These are phyloP conservation scores for Daldinia sp. DNA, from an alignment of 2,329 filamentous ascomycete genomes.

Conservation along the genomic window DNA sequence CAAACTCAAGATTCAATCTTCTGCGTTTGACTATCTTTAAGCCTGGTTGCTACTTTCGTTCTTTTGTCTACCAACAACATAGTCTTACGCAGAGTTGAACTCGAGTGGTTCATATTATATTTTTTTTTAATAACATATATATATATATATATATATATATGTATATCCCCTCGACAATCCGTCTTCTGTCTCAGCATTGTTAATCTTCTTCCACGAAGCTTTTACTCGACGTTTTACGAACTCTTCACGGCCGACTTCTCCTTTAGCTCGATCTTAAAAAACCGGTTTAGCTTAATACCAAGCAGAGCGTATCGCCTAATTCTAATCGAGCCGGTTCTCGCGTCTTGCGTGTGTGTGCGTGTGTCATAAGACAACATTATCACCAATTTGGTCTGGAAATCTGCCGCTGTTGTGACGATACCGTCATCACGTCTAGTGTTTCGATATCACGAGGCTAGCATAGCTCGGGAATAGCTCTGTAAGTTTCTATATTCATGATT, in stretches of 20 bases:
- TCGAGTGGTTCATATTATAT: slow-evolving; percentile 22
- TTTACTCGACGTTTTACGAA: background rate
- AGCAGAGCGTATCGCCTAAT: slow-evolving; percentile 3
- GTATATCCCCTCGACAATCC: background rate
- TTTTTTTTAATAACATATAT: slow-evolving; percentile 23
- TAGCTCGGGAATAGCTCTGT: slow-evolving; percentile 19
- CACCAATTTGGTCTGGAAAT: slow-evolving; percentile 15
- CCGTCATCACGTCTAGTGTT: slow-evolving; percentile 16
- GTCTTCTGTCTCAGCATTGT: background rate
- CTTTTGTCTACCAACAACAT: slow-evolving; percentile 16
- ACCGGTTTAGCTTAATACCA: slow-evolving; percentile 8
- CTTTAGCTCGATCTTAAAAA: slow-evolving; percentile 1
- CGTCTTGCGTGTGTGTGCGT: slow-evolving; percentile 1
- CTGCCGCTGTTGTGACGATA: slow-evolving; percentile 19
- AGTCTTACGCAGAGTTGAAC: slow-evolving; percentile 21
- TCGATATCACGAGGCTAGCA: slow-evolving; percentile 25
- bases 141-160: slow-evolving; percentile 1
- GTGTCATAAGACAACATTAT: background rate
- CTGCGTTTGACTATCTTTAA: slow-evolving; percentile 24
- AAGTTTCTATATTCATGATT: slow-evolving; percentile 31
- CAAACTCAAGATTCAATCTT: slow-evolving; percentile 36
- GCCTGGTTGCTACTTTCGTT: slow-evolving; percentile 34
- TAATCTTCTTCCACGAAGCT: slow-evolving; percentile 2
- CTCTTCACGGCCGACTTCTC: background rate
- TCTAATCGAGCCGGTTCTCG: slow-evolving; percentile 34